Evolutionary conservation across 306 rosid species (phyloP), one percentile per base, ranked within the genome.

Genomic region (Vigna unguiculata): DNA sequence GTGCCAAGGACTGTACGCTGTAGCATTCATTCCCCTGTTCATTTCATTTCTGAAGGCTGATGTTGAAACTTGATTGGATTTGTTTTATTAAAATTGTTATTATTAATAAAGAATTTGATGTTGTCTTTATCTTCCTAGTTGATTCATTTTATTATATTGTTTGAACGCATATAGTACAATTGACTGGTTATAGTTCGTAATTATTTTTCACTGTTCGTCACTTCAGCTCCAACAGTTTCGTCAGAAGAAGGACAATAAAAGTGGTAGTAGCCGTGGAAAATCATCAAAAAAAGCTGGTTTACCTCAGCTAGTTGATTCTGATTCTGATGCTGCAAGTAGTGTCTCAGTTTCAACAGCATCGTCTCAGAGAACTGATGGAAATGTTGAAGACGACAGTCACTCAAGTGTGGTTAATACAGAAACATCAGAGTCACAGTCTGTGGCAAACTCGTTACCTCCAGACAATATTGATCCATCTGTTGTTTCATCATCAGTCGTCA

Each of bases 141-240:
- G 48, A 21, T 63, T 71, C 46, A 28, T 38, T 38, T 25, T 25
- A 19, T 62, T 68, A 10, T 32, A 60, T 21, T 4, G 57, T 54
- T 32, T 47, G 54, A 45, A 54, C 38, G 63, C 16, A 57, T 55
- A 34, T 38, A 17, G 53, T 11, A 45, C 32, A 60, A 22, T 71
- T 76, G 48, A 81, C 49, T 21, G 84, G 60, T 69, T 59, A 20
- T 49, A 32, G 70, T 82, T 75, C 32, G 76, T 84, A 55, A 78
- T 74, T 43, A 12, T 43, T 43, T 43, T 80, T 59, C 46, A 12
- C 73, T 21, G 20, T 79, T 63, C 54, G 28, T 81, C 58, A 8
- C 81, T 66, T 71, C 92, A 95, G 97, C 96, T 95, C 72, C 93
- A 90, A 77, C 97, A 92, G 80, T 95, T 24, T 83, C 97, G 97